phyloP scores from a whole-genome alignment of 2,329 filamentous ascomycete genomes.

The Colletotrichum sp. region DNA sequence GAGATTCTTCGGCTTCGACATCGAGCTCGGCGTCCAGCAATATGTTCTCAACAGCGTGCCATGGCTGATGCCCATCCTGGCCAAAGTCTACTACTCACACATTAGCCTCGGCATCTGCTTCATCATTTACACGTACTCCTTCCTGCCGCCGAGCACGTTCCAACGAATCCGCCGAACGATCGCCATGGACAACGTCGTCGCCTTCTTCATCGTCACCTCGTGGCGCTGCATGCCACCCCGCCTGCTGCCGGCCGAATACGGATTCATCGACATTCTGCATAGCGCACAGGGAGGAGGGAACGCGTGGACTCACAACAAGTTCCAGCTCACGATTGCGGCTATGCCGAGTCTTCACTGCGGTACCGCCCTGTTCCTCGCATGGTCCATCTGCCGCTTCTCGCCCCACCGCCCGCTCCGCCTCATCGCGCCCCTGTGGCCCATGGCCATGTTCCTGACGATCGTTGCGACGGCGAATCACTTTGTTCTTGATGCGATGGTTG shows the following conservation, averaged over 20 bases:
- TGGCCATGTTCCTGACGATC: conserved; percentile 45
- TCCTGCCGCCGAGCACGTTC: conserved; percentile 42
- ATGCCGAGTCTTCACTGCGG: conserved; percentile 57
- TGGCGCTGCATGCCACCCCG: conserved; percentile 56
- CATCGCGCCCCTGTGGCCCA: conserved; percentile 47
- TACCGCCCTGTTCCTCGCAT: conserved; percentile 39
- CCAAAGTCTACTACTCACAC: conserved; percentile 50
- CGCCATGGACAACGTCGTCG: conserved; percentile 52
- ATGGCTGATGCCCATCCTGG: conserved; percentile 43
- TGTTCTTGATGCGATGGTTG: conserved; percentile 39
- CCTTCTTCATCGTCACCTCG: conserved; percentile 50
- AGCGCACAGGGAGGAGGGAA: conserved; percentile 28
- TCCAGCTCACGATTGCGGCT: conserved; percentile 52
- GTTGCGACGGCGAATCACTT: conserved; percentile 46
- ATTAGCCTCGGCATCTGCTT: conserved; percentile 50
- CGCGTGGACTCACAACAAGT: conserved; percentile 49
- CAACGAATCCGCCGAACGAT: conserved; percentile 49
- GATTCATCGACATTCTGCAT: conserved; percentile 52
- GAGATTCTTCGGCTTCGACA: conserved; percentile 36
- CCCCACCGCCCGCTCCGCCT: conserved; percentile 40
- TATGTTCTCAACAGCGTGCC: conserved; percentile 40
- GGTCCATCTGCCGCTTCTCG: conserved; percentile 40
- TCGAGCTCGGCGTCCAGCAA: conserved; percentile 44
- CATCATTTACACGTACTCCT: conserved; percentile 53
- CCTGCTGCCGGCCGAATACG: conserved; percentile 49